Evolutionary conservation across 2,329 filamentous ascomycete species (phyloP).

Genomic region (Septoria linicola): DNA sequence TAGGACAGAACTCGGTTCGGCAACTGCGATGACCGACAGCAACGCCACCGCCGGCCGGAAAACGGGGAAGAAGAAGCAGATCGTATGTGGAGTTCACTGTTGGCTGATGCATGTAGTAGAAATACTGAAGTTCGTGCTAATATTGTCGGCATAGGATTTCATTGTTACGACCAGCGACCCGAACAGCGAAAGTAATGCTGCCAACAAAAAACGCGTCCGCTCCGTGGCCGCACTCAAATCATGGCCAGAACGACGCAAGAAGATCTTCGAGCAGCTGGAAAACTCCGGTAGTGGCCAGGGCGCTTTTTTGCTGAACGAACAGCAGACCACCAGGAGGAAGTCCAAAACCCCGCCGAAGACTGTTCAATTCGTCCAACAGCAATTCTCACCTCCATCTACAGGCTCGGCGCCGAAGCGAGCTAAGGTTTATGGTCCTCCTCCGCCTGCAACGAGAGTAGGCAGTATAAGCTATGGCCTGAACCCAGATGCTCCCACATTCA

Average conservation of each 20-base stretch:
- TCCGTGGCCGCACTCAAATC: constrained; percentile 33
- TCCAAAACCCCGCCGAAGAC: constrained; percentile 1
- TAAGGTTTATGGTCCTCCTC: constrained; percentile 14
- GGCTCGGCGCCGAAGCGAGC: constrained; percentile 11
- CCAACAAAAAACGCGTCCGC: constrained; percentile 35
- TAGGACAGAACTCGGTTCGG: neutral
- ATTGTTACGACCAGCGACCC: constrained; percentile 34
- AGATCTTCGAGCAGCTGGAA: constrained; percentile 30
- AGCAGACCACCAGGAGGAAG: constrained; percentile 6
- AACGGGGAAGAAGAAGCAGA: constrained; percentile 18
- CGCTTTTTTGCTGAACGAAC: constrained; percentile 26
- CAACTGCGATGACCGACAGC: constrained; percentile 4
- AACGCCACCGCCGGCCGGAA: neutral
- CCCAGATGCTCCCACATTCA: constrained; percentile 10
- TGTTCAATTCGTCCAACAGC: neutral
- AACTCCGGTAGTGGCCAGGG: constrained; percentile 22
- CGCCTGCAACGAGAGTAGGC: neutral
- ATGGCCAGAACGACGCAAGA: constrained; percentile 33
- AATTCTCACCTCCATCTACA: constrained; percentile 3
- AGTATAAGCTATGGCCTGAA: constrained; percentile 6
- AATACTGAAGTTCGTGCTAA: neutral
- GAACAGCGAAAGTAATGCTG: constrained; percentile 23
- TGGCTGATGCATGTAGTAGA: too few species aligned
- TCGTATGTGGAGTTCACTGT: constrained; percentile 10
- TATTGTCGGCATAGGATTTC: constrained; percentile 23